Evolutionary conservation across 2,329 filamentous ascomycete genomes (phyloP).

Genomic region (Iodosphaeria phyllophila): DNA sequence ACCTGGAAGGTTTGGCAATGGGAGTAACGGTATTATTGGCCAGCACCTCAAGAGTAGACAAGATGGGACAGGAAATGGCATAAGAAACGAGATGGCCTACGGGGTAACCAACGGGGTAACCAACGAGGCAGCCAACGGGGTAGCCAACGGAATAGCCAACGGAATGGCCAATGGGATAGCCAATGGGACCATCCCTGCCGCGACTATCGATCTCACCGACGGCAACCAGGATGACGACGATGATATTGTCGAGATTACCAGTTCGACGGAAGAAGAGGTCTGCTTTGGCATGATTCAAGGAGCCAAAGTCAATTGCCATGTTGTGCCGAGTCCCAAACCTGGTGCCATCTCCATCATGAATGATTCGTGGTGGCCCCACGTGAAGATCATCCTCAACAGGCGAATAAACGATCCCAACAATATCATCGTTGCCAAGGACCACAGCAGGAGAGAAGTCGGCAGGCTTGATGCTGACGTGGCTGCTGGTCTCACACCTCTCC

Average conservation of each 20-base stretch:
- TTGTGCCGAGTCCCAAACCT: constrained; percentile 51
- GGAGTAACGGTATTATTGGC: constrained; percentile 39
- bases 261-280: constrained; percentile 50
- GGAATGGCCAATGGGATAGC: too few species aligned
- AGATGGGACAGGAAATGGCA: constrained; percentile 21
- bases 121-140: too few species aligned
- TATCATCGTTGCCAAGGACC: constrained; percentile 56
- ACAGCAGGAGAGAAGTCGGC: constrained; percentile 54
- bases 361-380: constrained; percentile 46
- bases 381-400: constrained; percentile 53
- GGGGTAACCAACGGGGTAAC: too few species aligned
- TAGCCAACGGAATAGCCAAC: too few species aligned
- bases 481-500: constrained; percentile 46
- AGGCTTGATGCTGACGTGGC: constrained; percentile 52
- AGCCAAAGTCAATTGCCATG: constrained; percentile 44
- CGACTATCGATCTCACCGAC: constrained; percentile 42
- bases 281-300: constrained; percentile 65
- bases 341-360: constrained; percentile 38
- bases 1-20: constrained; percentile 22
- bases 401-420: constrained; percentile 32
- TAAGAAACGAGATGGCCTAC: too few species aligned
- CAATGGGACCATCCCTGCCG: too few species aligned
- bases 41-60: constrained; percentile 46
- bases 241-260: constrained; percentile 35
- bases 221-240: constrained; percentile 36